Conservation (phyloP, 1,139 yeast species). For the Yamadazyma triangularis region DNA sequence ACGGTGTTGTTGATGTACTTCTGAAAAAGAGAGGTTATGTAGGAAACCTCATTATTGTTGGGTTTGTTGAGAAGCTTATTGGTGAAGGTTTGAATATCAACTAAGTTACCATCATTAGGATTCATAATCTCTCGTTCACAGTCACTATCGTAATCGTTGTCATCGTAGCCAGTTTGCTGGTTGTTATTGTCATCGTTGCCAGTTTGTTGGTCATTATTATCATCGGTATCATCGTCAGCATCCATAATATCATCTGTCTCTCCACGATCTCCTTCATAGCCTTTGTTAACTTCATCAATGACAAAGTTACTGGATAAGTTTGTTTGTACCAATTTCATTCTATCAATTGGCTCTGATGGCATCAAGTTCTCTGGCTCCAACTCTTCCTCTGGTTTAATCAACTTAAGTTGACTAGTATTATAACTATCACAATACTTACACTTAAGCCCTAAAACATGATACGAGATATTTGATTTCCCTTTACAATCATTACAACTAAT, state of each 20-base stretch:
- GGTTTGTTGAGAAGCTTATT: slow-evolving; percentile 15
- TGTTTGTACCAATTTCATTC: slow-evolving; percentile 19
- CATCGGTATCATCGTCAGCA: slow-evolving; percentile 16
- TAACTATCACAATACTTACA: slow-evolving; percentile 85
- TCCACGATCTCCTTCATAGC: slow-evolving; percentile 17
- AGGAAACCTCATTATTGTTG: slow-evolving; percentile 21
- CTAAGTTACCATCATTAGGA: slow-evolving; percentile 18
- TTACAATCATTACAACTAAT: slow-evolving; percentile 87
- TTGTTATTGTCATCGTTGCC: too few species aligned
- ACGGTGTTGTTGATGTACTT: slow-evolving; percentile 34
- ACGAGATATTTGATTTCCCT: slow-evolving; percentile 70
- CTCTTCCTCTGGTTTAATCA: slow-evolving; percentile 54
- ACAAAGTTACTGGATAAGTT: slow-evolving; percentile 36
- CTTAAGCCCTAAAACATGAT: slow-evolving; percentile 82
- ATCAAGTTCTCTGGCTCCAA: slow-evolving; percentile 23
- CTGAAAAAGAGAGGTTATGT: slow-evolving; percentile 36
- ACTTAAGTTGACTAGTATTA: slow-evolving; percentile 70
- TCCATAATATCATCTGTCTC: slow-evolving; percentile 14
- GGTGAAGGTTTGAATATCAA: slow-evolving; percentile 27
- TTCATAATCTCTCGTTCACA: slow-evolving; percentile 15
- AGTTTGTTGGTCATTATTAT: slow-evolving; percentile 12
- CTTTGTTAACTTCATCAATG: slow-evolving; percentile 22
- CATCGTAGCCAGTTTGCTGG: too few species aligned
- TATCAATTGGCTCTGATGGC: slow-evolving; percentile 3
- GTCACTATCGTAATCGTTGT: slow-evolving; percentile 14